phyloP scores from a whole-genome alignment of 768 basidiomycete genomes.

The Collybia sordida region DNA sequence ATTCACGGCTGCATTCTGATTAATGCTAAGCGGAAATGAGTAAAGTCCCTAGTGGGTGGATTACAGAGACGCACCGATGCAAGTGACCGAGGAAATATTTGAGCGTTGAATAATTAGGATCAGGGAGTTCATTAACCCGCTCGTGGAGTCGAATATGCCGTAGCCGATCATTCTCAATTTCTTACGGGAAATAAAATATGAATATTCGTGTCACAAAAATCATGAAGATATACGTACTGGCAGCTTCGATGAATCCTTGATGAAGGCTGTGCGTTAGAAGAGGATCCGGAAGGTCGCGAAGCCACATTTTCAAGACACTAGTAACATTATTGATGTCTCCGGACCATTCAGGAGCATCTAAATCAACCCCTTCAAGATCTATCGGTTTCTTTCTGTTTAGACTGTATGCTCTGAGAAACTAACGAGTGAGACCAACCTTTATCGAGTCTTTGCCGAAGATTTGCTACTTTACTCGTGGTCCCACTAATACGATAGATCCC shows the following conservation, averaged over 20 bases:
- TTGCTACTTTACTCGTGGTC: constrained; percentile 81
- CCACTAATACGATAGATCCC: constrained; percentile 96
- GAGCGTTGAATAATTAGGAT: constrained; percentile 97
- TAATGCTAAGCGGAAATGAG: constrained; percentile 52
- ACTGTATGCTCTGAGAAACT: background rate
- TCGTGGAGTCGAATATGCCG: constrained; percentile 96
- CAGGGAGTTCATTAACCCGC: constrained; percentile 95
- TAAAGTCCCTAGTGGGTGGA: background rate
- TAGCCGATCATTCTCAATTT: constrained; percentile 91
- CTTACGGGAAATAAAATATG: constrained; percentile 33
- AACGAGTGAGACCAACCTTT: constrained; percentile 51
- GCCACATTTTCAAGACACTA: constrained; percentile 94
- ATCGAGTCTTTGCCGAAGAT: constrained; percentile 82
- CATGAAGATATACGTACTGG: constrained; percentile 57
- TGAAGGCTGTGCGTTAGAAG: constrained; percentile 82
- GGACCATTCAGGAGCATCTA: constrained; percentile 88
- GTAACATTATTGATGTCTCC: constrained; percentile 95
- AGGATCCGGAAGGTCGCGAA: constrained; percentile 94
- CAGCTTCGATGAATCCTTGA: constrained; percentile 92
- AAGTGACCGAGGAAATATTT: constrained; percentile 96
- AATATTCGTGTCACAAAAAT: constrained; percentile 1
- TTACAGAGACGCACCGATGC: constrained; percentile 59
- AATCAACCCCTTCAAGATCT: constrained; percentile 86
- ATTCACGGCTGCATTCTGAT: constrained; percentile 73
- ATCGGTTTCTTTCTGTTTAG: background rate